phyloP scores from a whole-genome alignment of 768 basidiomycete species.

The Leccinum longicurvipes region DNA sequence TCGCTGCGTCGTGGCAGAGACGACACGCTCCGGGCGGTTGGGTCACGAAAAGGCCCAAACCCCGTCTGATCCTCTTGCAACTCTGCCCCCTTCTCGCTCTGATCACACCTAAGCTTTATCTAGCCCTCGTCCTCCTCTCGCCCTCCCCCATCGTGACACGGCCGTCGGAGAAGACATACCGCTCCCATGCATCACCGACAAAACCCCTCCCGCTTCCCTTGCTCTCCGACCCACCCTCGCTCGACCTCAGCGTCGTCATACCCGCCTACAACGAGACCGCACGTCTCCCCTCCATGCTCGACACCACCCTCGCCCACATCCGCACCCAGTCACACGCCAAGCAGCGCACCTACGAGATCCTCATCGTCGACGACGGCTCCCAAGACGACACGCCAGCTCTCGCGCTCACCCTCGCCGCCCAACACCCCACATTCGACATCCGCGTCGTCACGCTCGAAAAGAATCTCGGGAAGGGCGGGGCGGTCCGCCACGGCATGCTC shows the following conservation, averaged over 20 bases:
- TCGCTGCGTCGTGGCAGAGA: slow-evolving; percentile 60
- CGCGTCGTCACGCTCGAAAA: slow-evolving; percentile 72
- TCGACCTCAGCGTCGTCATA: slow-evolving; percentile 79
- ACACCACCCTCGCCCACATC: slow-evolving; percentile 67
- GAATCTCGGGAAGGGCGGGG: slow-evolving; percentile 92
- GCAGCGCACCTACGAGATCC: slow-evolving; percentile 65
- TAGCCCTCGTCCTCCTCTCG: slow-evolving; percentile 69
- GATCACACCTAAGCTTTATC: slow-evolving; percentile 54
- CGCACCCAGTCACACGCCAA: background rate
- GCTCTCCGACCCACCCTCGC: slow-evolving; percentile 51
- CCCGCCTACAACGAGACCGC: slow-evolving; percentile 89
- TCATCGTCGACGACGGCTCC: slow-evolving; percentile 91
- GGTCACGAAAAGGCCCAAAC: slow-evolving; percentile 43
- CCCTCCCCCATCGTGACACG: slow-evolving; percentile 62
- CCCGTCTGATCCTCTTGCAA: slow-evolving; percentile 41
- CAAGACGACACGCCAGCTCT: slow-evolving; percentile 65
- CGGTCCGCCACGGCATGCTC: slow-evolving; percentile 89
- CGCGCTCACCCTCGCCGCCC: slow-evolving; percentile 61
- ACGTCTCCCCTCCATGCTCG: slow-evolving; percentile 84
- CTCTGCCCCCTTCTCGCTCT: background rate
- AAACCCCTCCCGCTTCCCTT: slow-evolving; percentile 55
- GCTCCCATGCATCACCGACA: slow-evolving; percentile 50
- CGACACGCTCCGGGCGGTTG: slow-evolving; percentile 44
- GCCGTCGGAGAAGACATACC: slow-evolving; percentile 69
- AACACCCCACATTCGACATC: slow-evolving; percentile 58